Base-by-base conservation (phyloP, 2,329 filamentous ascomycete genomes). In the Cladosporium sp. region DNA sequence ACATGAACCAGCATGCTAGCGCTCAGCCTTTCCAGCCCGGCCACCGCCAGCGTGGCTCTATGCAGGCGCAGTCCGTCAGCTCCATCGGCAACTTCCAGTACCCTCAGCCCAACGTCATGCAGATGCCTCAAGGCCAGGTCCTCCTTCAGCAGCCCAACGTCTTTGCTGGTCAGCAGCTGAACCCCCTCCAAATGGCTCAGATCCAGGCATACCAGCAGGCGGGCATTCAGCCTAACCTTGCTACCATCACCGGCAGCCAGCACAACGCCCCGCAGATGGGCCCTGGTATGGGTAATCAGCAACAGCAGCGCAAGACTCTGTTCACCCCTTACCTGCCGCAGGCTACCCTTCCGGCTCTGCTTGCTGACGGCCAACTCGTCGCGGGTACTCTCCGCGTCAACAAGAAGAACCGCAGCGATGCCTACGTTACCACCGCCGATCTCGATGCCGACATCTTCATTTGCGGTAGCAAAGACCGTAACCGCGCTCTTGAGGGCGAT, bases 341-440 rank as follows among this genome's bases (percentile, higher is more conserved):
- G 69, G 92, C 92, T 6, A 94, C 86, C 52, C 78, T 98, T 16
- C 93, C 93, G 52, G 92, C 91, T 43, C 80, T 98, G 33, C 81
- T 97, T 51, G 85, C 83, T 53, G 89, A 96, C 63, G 93, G 93
- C 15, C 90, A 95, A 70, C 84, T 98, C 51, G 93, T 98, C 49
- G 92, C 92, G 54, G 93, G 93, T 74, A 90, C 96, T 60, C 85
- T 98, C 46, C 88, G 93, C 53, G 93, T 98, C 58, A 98, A 98
- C 81, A 98, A 97, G 78, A 98, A 98, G 79, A 98, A 98, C 72
- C 86, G 93, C 56, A 97, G 92, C 62, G 93, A 98, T 70, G 93
- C 93, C 22, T 98, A 98, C 63, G 93, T 98, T 49, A 93, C 93
- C 9, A 95, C 90, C 11, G 84, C 86, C 54, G 93, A 98, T 66